Conservation (phyloP, 139 green algal genomes). For the Raphidocelis subcapitata region DNA sequence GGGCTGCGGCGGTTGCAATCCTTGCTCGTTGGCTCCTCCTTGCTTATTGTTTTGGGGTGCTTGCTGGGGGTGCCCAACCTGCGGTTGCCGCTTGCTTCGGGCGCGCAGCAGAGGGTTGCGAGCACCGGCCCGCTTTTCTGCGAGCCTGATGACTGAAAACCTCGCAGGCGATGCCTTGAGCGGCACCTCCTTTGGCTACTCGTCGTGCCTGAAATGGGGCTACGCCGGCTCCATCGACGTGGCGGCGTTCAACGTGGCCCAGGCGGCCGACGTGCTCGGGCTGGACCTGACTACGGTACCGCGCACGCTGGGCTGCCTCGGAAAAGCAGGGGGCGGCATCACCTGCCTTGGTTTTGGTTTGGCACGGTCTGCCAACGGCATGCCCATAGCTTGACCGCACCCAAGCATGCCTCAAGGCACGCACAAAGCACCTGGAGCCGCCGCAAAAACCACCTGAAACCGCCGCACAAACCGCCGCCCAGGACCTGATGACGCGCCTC, state of each 20-base stretch:
- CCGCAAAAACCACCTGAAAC: too few relatives aligned
- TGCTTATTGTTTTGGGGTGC: too few relatives aligned
- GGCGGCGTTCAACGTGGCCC: slow-evolving; percentile 4
- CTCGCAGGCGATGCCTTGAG: background rate
- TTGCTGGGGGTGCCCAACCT: too few relatives aligned
- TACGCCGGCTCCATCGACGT: slow-evolving; percentile 29
- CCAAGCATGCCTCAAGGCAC: background rate
- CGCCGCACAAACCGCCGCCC: background rate
- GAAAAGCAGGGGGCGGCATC: too few relatives aligned
- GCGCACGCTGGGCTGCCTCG: too few relatives aligned
- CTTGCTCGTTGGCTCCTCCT: background rate
- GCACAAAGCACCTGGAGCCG: background rate
- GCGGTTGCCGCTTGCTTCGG: too few relatives aligned
- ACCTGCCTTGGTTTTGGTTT: background rate
- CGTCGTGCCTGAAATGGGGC: slow-evolving; percentile 32
- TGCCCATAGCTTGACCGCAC: background rate
- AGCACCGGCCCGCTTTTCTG: too few relatives aligned
- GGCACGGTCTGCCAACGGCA: background rate
- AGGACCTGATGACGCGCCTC: slow-evolving; percentile 24
- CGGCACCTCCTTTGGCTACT: slow-evolving; percentile 19
- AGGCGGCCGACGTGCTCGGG: slow-evolving; percentile 21
- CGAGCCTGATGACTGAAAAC: too few relatives aligned
- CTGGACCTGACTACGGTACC: slow-evolving; percentile 21
- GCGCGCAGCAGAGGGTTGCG: too few relatives aligned
- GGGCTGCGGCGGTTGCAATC: too few relatives aligned